Conservation (phyloP, 441 rosid species). For the Flueggea neowawraea region DNA sequence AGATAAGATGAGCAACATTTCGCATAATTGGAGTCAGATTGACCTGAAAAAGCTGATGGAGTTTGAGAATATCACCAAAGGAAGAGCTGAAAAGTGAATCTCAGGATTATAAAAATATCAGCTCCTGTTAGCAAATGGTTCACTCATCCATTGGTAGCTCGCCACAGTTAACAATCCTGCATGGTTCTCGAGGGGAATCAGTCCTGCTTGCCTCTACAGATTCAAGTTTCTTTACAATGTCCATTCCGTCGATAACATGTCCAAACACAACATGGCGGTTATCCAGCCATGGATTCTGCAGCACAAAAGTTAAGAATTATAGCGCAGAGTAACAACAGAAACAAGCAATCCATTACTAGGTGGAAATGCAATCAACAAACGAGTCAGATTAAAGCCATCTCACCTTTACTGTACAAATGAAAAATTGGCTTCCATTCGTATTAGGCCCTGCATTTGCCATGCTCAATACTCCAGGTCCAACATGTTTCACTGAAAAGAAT, state of each 20-base stretch:
- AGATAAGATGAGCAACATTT: too few relatives aligned
- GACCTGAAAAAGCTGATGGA: too few relatives aligned
- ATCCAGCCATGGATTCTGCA: slow-evolving; percentile 93
- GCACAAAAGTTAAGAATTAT: not conserved
- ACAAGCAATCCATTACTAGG: not conserved
- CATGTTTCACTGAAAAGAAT: slow-evolving; percentile 68
- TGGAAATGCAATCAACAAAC: too few relatives aligned
- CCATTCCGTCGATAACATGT: slow-evolving; percentile 90
- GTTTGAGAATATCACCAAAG: too few relatives aligned
- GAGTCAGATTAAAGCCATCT: not conserved
- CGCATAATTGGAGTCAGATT: too few relatives aligned
- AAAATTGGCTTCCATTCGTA: slow-evolving; percentile 97
- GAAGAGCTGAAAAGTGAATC: too few relatives aligned
- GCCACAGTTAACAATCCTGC: slow-evolving; percentile 69
- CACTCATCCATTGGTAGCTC: slow-evolving; percentile 77
- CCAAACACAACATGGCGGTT: slow-evolving; percentile 94
- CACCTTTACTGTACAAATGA: slow-evolving; percentile 94
- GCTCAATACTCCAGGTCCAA: slow-evolving; percentile 91
- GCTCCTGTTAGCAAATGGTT: slow-evolving; percentile 6
- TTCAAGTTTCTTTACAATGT: slow-evolving; percentile 71
- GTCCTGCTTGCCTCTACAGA: slow-evolving; percentile 88
- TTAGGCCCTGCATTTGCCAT: slow-evolving; percentile 99
- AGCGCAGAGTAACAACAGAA: too few relatives aligned
- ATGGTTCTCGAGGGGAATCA: slow-evolving; percentile 79
- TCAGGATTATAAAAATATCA: not conserved